phyloP scores from a whole-genome alignment of 257 asterid genomes.

The Anisodus acutangulus region DNA sequence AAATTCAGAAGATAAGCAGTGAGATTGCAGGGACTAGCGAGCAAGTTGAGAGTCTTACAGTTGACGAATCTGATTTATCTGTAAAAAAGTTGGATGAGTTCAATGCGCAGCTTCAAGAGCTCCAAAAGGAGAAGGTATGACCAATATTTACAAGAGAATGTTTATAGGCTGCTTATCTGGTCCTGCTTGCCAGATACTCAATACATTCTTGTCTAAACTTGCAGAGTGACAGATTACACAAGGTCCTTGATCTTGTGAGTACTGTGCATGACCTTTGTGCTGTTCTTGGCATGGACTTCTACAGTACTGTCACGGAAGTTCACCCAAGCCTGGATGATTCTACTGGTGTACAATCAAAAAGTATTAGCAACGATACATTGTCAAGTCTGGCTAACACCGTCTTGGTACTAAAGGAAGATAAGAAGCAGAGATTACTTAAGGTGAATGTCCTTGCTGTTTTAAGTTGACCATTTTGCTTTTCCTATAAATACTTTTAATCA shows the following conservation, averaged over 20 bases:
- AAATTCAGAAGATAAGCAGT: slow-evolving; percentile 76
- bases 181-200: not conserved
- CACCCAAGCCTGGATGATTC: slow-evolving; percentile 91
- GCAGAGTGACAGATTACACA: slow-evolving; percentile 94
- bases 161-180: slow-evolving; percentile 27
- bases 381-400: slow-evolving; percentile 86
- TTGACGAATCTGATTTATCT: slow-evolving; percentile 86
- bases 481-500: not conserved
- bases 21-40: slow-evolving; percentile 82
- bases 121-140: slow-evolving; percentile 88
- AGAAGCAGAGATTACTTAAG: slow-evolving; percentile 81
- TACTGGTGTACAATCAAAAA: slow-evolving; percentile 77
- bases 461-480: not conserved
- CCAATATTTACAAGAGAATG: slow-evolving; percentile 14
- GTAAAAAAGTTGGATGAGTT: slow-evolving; percentile 80
- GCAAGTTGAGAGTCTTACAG: slow-evolving; percentile 61
- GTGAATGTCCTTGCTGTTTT: slow-evolving; percentile 41
- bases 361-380: slow-evolving; percentile 89
- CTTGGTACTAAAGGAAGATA: slow-evolving; percentile 73
- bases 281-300: slow-evolving; percentile 91
- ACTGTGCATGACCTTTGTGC: slow-evolving; percentile 94
- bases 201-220: slow-evolving; percentile 30
- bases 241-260: slow-evolving; percentile 93
- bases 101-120: slow-evolving; percentile 84
- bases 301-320: slow-evolving; percentile 77